Evolutionary conservation across 371 early-diverging fungal genomes (phyloP).

Genomic region (Batrachochytrium dendrobatidis): DNA sequence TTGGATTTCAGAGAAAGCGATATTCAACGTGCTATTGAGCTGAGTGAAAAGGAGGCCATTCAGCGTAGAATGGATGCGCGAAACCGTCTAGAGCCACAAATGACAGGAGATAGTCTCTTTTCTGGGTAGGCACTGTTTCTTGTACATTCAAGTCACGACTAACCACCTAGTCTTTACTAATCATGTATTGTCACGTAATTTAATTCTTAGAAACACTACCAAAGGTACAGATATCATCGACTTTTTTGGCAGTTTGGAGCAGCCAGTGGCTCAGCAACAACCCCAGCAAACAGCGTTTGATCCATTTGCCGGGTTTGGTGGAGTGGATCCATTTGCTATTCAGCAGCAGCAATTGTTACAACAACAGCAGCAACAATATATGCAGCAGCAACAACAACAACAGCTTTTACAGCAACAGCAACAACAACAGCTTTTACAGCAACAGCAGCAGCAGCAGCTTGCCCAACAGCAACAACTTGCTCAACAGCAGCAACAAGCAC

Average conservation of each 20-base stretch:
- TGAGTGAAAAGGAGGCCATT: conserved; percentile 52
- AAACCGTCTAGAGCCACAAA: conserved; percentile 11
- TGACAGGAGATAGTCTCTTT: conserved; percentile 19
- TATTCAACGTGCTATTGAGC: conserved; percentile 51
- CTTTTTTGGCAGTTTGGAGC: conserved; percentile 41
- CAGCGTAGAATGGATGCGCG: conserved; percentile 20
- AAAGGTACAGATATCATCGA: conserved; percentile 31
- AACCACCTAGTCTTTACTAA: conserved; percentile 3
- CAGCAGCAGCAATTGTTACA: conserved; percentile 51
- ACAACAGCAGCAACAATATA: conserved; percentile 41
- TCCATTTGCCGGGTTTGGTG: conserved; percentile 27
- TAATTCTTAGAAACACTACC: too few species aligned
- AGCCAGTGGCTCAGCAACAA: conserved; percentile 27
- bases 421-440: conserved; percentile 20
- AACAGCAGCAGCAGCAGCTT: conserved; percentile 11
- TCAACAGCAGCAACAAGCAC: conserved; percentile 19
- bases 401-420: conserved; percentile 16
- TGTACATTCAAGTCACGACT: conserved; percentile 10
- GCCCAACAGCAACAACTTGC: conserved; percentile 1
- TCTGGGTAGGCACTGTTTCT: not conserved
- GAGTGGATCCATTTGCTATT: conserved; percentile 37
- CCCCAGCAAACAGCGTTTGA: conserved; percentile 22
- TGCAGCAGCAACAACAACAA: conserved; percentile 40
- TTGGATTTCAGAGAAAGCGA: conserved; percentile 31
- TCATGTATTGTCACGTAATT: not conserved